These are phyloP conservation scores for Xylariaceae sp. DNA, from an alignment of 2,329 filamentous ascomycete genomes.

Conservation along the genomic window DNA sequence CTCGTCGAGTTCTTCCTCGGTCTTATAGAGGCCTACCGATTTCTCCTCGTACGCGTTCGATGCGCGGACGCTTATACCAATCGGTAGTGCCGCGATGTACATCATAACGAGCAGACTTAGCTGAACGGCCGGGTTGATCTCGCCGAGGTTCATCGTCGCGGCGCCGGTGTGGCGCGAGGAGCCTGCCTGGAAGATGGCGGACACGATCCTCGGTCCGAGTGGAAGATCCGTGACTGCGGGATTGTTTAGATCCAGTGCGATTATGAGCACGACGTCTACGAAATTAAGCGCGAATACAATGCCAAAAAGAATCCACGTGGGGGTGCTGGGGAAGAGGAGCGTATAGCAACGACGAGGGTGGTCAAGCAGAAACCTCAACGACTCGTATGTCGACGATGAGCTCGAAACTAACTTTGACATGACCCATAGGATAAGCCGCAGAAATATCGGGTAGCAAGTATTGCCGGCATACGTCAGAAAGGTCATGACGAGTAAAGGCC, in stretches of 20 bases:
- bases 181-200: conserved; percentile 10
- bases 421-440: conserved; percentile 3
- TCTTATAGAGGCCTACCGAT: not conserved
- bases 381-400: not conserved
- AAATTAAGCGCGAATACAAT: not conserved
- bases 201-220: not conserved
- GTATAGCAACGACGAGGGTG: conserved; percentile 5
- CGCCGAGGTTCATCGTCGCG: conserved; percentile 3
- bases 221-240: not conserved
- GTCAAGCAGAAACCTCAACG: not conserved
- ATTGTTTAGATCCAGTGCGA: conserved; percentile 1
- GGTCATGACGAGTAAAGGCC: conserved; percentile 4
- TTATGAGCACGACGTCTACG: not conserved
- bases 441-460: conserved; percentile 5
- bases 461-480: not conserved
- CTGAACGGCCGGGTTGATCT: conserved; percentile 11
- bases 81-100: conserved; percentile 15
- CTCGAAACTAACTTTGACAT: not conserved
- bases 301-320: not conserved
- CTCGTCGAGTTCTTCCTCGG: not conserved
- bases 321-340: not conserved
- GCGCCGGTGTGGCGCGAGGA: conserved; percentile 6
- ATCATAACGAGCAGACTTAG: conserved; percentile 13
- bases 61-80: not conserved
- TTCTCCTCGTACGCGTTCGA: not conserved